Conservation (phyloP, 1,139 yeast genomes). For the Pichia sp. region DNA sequence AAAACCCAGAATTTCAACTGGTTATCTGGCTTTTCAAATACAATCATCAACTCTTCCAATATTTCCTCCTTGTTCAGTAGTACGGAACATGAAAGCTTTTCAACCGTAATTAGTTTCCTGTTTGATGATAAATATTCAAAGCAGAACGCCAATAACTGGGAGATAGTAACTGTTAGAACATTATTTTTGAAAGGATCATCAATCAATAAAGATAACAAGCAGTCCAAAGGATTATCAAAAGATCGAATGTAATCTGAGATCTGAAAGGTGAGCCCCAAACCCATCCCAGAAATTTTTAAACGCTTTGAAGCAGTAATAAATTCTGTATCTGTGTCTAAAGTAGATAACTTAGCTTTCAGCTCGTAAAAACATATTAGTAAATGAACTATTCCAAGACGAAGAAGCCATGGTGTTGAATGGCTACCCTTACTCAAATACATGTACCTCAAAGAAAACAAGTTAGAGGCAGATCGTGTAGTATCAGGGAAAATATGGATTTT, state of each 20-base stretch:
- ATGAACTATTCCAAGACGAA: slow-evolving; percentile 33
- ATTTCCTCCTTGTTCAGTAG: slow-evolving; percentile 7
- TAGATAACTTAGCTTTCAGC: slow-evolving; percentile 9
- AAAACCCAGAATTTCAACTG: slow-evolving; percentile 21
- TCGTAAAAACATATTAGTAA: slow-evolving; percentile 33
- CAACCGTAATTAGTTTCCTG: not conserved
- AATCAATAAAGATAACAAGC: slow-evolving; percentile 9
- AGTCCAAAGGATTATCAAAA: slow-evolving; percentile 12
- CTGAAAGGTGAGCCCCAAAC: slow-evolving; percentile 1
- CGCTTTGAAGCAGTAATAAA: not conserved
- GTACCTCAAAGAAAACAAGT: slow-evolving; percentile 35
- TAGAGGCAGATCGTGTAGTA: not conserved
- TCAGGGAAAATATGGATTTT: slow-evolving; percentile 22
- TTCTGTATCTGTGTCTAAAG: not conserved
- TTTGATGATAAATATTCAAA: slow-evolving; percentile 15
- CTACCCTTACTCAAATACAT: slow-evolving; percentile 29
- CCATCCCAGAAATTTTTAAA: not conserved
- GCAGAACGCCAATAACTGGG: slow-evolving; percentile 17
- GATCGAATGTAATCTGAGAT: slow-evolving; percentile 9
- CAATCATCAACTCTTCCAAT: slow-evolving; percentile 14
- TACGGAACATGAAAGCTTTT: not conserved
- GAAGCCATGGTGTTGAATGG: slow-evolving; percentile 35
- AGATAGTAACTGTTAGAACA: not conserved
- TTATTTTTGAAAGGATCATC: slow-evolving; percentile 5
- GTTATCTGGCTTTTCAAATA: slow-evolving; percentile 22